phyloP scores from a whole-genome alignment of 108 stramenopile species.

The Licmophora abbreviata region DNA sequence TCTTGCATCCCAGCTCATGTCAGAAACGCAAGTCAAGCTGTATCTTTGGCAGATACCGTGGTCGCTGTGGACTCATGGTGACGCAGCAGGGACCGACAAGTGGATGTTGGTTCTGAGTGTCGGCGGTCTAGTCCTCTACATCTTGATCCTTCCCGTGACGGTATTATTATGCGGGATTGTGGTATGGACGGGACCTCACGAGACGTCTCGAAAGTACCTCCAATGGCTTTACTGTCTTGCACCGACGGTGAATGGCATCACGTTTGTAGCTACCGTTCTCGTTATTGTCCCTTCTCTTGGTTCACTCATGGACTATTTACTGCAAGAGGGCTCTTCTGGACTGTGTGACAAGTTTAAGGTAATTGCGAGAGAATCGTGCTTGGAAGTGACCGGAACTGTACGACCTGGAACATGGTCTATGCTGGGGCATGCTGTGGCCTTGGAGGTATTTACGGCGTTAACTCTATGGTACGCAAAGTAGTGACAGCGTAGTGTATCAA shows the following conservation, averaged over 20 bases:
- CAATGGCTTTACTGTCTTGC: conserved; percentile 13
- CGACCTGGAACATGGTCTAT: conserved; percentile 23
- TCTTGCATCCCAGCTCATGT: conserved; percentile 16
- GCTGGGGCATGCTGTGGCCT: conserved; percentile 21
- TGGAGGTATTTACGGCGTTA: conserved; percentile 27
- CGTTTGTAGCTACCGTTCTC: conserved; percentile 18
- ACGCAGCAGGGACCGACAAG: neutral
- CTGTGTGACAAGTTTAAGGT: conserved; percentile 16
- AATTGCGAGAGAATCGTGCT: conserved; percentile 18
- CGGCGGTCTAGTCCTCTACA: neutral
- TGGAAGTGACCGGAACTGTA: conserved; percentile 14
- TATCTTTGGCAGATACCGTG: conserved; percentile 27
- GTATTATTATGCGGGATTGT: neutral
- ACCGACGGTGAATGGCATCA: conserved; percentile 16
- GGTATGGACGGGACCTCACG: neutral
- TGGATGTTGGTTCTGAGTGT: neutral
- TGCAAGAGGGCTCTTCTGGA: conserved; percentile 9
- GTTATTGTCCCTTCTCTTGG: conserved; percentile 19
- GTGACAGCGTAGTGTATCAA: too few relatives aligned
- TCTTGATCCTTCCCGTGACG: neutral
- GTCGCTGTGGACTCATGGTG: neutral
- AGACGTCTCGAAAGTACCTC: too few relatives aligned
- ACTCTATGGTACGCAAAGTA: conserved; percentile 9
- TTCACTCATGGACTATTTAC: conserved; percentile 8
- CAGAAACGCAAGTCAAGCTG: conserved; percentile 5